A percentile compares a stretch with the other conserved stretches of the same genome.
Conservation (phyloP, 2,329 filamentous ascomycete species). For the Neofusicoccum umdonicola region DNA sequence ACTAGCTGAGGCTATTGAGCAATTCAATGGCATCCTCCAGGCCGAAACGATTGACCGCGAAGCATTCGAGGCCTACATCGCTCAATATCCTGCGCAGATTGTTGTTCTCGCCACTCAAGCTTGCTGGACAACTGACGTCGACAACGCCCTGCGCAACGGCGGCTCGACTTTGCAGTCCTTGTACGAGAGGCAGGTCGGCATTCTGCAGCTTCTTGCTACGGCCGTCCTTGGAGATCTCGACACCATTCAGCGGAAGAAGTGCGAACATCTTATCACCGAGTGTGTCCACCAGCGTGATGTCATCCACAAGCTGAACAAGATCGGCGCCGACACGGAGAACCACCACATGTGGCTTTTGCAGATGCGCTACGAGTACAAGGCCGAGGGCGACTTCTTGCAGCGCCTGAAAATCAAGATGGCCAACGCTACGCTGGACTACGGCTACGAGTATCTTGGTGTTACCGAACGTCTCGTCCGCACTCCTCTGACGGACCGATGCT, state of each 20-base stretch:
- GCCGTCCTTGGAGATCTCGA: constrained; percentile 89
- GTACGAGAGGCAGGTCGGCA: constrained; percentile 77
- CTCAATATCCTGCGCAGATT: constrained; percentile 84
- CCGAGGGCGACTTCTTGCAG: constrained; percentile 76
- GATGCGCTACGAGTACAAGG: constrained; percentile 91
- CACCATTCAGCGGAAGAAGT: constrained; percentile 87
- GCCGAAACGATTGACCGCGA: constrained; percentile 67
- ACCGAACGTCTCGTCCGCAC: constrained; percentile 94
- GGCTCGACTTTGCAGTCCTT: constrained; percentile 68
- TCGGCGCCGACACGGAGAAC: constrained; percentile 69
- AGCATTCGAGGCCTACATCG: constrained; percentile 77
- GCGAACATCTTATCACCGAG: constrained; percentile 97
- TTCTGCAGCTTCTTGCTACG: constrained; percentile 80
- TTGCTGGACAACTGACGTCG: constrained; percentile 87
- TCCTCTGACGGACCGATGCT: constrained; percentile 95
- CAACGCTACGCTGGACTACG: constrained; percentile 91
- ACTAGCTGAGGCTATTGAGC: constrained; percentile 78
- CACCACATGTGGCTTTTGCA: constrained; percentile 93
- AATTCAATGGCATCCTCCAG: constrained; percentile 76
- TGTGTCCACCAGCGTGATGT: constrained; percentile 96
- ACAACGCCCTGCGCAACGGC: constrained; percentile 69
- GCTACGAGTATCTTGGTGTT: constrained; percentile 96
- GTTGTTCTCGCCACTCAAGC: constrained; percentile 92
- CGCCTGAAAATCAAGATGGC: constrained; percentile 93
- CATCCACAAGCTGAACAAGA: constrained; percentile 79